phyloP scores from a whole-genome alignment of 139 green algal species.

The Monoraphidium neglectum region DNA sequence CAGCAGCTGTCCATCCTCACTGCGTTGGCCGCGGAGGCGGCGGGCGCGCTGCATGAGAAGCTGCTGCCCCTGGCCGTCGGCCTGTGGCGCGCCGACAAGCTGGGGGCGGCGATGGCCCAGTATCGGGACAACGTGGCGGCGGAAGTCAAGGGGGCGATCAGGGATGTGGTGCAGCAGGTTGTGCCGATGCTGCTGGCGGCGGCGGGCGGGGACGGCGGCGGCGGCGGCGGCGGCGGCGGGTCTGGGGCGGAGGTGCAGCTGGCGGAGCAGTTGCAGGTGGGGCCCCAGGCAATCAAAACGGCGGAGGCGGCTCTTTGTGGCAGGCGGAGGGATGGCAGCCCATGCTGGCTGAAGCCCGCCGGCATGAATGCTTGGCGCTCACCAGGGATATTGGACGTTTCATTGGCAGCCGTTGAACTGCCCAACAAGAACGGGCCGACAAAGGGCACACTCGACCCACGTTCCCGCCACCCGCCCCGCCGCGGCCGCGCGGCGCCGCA shows the following conservation, averaged over 20 bases:
- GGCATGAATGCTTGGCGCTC: too few relatives aligned
- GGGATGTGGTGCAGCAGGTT: constrained; percentile 56
- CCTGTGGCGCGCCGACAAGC: constrained; percentile 59
- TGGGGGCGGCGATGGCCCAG: constrained; percentile 44
- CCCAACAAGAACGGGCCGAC: too few relatives aligned
- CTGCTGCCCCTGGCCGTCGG: constrained; percentile 77
- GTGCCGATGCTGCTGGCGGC: constrained; percentile 51
- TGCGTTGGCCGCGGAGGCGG: not conserved
- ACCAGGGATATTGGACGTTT: too few relatives aligned
- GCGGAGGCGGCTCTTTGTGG: too few relatives aligned
- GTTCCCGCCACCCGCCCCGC: too few relatives aligned
- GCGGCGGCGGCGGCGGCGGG: not conserved
- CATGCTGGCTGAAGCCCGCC: too few relatives aligned
- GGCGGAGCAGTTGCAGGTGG: constrained; percentile 45
- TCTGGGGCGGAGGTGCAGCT: constrained; percentile 21
- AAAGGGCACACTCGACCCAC: too few relatives aligned
- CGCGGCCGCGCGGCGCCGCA: too few relatives aligned
- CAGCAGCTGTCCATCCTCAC: too few relatives aligned
- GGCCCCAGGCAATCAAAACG: too few relatives aligned
- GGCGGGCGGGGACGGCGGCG: not conserved
- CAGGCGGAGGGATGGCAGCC: too few relatives aligned
- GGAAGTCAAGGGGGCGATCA: constrained; percentile 51
- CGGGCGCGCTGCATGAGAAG: constrained; percentile 48
- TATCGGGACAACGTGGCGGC: constrained; percentile 36
- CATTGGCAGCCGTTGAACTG: too few relatives aligned